phyloP scores from a whole-genome alignment of 441 rosid genomes.

The California macrophylla region DNA sequence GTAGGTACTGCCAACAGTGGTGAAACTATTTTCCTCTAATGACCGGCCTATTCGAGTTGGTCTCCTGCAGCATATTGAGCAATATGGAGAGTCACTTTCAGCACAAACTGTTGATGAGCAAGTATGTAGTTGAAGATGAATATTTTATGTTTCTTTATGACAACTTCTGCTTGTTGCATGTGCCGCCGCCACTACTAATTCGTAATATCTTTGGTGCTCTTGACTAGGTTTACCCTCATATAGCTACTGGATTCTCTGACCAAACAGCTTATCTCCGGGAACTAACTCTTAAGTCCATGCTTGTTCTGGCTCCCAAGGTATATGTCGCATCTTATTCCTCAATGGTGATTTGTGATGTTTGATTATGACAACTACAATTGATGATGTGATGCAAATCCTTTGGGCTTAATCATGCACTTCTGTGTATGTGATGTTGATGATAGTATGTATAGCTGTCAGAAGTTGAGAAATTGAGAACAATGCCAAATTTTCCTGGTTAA shows the following conservation, averaged over 20 bases:
- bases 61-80: conserved; percentile 95
- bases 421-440: conserved; percentile 1
- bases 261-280: conserved; percentile 91
- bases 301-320: conserved; percentile 94
- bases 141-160: conserved; percentile 12
- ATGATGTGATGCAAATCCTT: background rate
- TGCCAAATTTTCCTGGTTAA: background rate
- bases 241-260: conserved; percentile 90
- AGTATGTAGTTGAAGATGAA: conserved; percentile 35
- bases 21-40: conserved; percentile 80
- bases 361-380: background rate
- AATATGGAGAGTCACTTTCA: conserved; percentile 81
- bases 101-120: conserved; percentile 90
- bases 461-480: background rate
- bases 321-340: conserved; percentile 9
- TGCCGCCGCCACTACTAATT: background rate
- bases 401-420: conserved; percentile 7
- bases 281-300: conserved; percentile 96
- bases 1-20: conserved; percentile 76
- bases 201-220: background rate
- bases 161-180: conserved; percentile 8
- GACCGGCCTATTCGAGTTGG: conserved; percentile 89
- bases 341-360: background rate
- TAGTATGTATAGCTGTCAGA: background rate
- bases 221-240: conserved; percentile 76